Base-by-base conservation (phyloP, 148 eudicot species). In the Silene latifolia region DNA sequence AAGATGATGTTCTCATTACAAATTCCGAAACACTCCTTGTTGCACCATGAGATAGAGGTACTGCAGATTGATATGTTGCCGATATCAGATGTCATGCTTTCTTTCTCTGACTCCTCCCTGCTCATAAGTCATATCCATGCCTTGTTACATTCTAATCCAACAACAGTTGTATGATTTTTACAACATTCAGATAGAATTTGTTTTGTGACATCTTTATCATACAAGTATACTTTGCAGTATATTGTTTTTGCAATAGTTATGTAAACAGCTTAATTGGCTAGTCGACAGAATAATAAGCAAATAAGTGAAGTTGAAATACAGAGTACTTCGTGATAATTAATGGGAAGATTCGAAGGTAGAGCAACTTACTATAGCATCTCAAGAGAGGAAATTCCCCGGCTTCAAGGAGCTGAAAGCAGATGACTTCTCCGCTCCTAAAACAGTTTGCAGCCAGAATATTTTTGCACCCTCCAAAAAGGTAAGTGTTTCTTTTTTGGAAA, bases 371-470 rank as follows among this genome's bases (percentile, higher is more conserved):
- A 20, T 65, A 64, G 71, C 77, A 74, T 64, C 29, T 65, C n/a
- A 74, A 18, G 47, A 25, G 13, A 63, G 77, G 71, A 3, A 10
- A 35, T n/a, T 15, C 21, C 61, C 62, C 77, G 47, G 68, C 32
- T 17, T 74, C 20, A 10, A 74, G 71, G 46, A 74, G 77, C 70
- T 51, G 77, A 64, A 74, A 74, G n/a, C 61, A 47, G 58, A 74
- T 47, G 47, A 10, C 15, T 48, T 74, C 62, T 74, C 62, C 44
- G 23, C 11, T 42, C 27, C 10, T 48, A 18, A 63, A 27, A 29
- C 10, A 2, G 32, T 74, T 74, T 25, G 77, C 77, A 47, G 61
- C 54, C 17, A 25, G 62, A 21, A 74, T 3, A 9, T n/a, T 24
- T 29, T 21, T 51, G 71, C 71, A 74, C 2, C 70, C 71, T 74